phyloP scores from a whole-genome alignment of 2,329 filamentous ascomycete genomes.

The Phyllosticta paracitricarpa region DNA sequence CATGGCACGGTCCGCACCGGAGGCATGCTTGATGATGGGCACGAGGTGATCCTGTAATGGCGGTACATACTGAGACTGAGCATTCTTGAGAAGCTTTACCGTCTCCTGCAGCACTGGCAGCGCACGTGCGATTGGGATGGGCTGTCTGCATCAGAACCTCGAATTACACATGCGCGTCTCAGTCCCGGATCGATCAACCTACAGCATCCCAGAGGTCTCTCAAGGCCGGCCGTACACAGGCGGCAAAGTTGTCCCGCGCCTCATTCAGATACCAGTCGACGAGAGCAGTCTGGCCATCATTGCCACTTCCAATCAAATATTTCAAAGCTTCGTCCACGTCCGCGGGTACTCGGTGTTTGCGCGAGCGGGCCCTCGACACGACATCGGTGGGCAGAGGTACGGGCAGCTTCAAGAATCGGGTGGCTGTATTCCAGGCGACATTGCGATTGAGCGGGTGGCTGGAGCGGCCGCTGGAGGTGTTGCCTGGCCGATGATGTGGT shows the following conservation, averaged over 20 bases:
- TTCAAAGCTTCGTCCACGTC: constrained; percentile 28
- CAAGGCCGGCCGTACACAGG: constrained; percentile 20
- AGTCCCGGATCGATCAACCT: constrained; percentile 30
- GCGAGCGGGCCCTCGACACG: constrained; percentile 12
- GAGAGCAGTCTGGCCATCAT: constrained; percentile 18
- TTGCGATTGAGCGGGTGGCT: constrained; percentile 22
- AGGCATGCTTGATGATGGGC: constrained; percentile 20
- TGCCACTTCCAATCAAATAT: constrained; percentile 19
- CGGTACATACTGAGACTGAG: constrained; percentile 28
- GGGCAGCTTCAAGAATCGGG: constrained; percentile 30
- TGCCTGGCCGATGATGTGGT: constrained; percentile 19
- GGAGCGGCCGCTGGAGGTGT: background rate
- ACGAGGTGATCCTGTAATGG: constrained; percentile 26
- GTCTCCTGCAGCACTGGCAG: constrained; percentile 27
- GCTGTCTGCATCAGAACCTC: constrained; percentile 10
- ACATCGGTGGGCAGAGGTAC: constrained; percentile 12
- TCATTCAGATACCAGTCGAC: constrained; percentile 39
- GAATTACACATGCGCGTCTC: background rate
- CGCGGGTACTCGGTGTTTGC: constrained; percentile 13
- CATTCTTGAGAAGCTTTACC: constrained; percentile 24
- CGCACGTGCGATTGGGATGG: constrained; percentile 15
- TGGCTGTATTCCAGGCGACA: constrained; percentile 38
- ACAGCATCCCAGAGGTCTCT: constrained; percentile 21
- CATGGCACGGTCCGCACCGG: constrained; percentile 36
- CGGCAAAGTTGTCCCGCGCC: constrained; percentile 32